Evolutionary conservation across 768 basidiomycete genomes (phyloP).

Genomic region (Pleurotus platypus): DNA sequence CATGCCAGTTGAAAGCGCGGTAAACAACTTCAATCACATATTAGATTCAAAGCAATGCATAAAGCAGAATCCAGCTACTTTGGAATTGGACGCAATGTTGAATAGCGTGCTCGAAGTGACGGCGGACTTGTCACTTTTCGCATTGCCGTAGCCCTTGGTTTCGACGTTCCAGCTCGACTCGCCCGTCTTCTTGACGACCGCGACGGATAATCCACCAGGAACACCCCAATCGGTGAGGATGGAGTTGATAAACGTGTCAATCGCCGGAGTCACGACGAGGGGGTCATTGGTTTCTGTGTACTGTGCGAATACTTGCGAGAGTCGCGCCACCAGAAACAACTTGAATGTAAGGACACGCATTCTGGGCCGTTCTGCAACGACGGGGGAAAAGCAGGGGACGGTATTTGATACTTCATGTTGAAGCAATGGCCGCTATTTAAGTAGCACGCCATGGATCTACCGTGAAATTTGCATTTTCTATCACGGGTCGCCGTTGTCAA

Average conservation of each 20-base stretch:
- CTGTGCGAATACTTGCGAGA: neutral
- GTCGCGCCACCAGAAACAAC: neutral
- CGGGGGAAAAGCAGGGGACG: no score
- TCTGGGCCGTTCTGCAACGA: no score
- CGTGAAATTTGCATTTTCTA: no score
- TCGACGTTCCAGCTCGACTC: conserved; percentile 24
- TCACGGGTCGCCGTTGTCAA: no score
- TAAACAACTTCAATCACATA: conserved; percentile 18
- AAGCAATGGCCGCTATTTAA: no score
- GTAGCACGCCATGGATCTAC: no score
- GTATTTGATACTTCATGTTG: no score
- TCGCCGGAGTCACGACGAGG: conserved; percentile 13
- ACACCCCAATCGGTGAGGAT: conserved; percentile 23
- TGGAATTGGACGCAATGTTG: conserved; percentile 27
- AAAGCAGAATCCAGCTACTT: conserved; percentile 14
- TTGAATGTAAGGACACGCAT: no score
- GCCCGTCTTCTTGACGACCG: conserved; percentile 21
- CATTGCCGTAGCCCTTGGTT: conserved; percentile 26
- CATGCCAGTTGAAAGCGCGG: conserved; percentile 20
- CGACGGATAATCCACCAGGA: conserved; percentile 24
- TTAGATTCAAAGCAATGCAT: neutral
- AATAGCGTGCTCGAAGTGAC: conserved; percentile 24
- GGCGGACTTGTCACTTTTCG: conserved; percentile 17
- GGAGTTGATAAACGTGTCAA: conserved; percentile 19
- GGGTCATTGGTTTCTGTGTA: conserved; percentile 1